These are phyloP conservation scores for Monosporascus sp. DNA, from an alignment of 2,329 filamentous ascomycete species.

Conservation along the genomic window DNA sequence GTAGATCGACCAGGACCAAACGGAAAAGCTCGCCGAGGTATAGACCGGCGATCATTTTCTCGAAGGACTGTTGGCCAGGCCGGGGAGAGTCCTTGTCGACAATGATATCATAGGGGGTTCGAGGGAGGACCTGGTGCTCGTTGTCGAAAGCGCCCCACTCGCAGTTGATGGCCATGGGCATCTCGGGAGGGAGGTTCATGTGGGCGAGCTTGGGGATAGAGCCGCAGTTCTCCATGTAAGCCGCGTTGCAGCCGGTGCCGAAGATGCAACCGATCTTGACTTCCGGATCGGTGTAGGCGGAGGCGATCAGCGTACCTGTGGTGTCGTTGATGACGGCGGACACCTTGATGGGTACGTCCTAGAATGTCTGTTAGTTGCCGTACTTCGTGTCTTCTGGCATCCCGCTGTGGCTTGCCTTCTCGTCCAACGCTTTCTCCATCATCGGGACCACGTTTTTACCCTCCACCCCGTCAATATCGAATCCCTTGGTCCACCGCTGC, in stretches of 20 bases:
- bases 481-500: slow-evolving; percentile 96
- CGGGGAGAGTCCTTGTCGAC: slow-evolving; percentile 90
- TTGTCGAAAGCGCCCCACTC: slow-evolving; percentile 98
- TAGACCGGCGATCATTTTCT: slow-evolving; percentile 95
- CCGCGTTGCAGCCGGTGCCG: slow-evolving; percentile 95
- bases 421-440: slow-evolving; percentile 71
- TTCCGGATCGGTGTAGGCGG: slow-evolving; percentile 86
- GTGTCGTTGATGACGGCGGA: slow-evolving; percentile 96
- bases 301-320: slow-evolving; percentile 93
- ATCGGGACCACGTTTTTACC: slow-evolving; percentile 85
- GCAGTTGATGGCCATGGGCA: slow-evolving; percentile 93
- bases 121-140: slow-evolving; percentile 80
- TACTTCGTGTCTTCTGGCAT: background rate
- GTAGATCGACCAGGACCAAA: slow-evolving; percentile 75
- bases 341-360: slow-evolving; percentile 88
- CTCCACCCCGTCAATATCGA: slow-evolving; percentile 89
- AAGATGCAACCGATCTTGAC: slow-evolving; percentile 98
- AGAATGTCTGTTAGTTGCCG: slow-evolving; percentile 12
- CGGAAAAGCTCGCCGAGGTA: slow-evolving; percentile 96
- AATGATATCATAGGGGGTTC: slow-evolving; percentile 77
- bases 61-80: slow-evolving; percentile 89
- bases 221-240: slow-evolving; percentile 92
- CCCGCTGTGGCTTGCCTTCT: slow-evolving; percentile 46
- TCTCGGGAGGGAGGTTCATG: slow-evolving; percentile 78
- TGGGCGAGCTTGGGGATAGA: slow-evolving; percentile 91